Conservation (phyloP, 257 asterid genomes). For the Mentha longifolia region DNA sequence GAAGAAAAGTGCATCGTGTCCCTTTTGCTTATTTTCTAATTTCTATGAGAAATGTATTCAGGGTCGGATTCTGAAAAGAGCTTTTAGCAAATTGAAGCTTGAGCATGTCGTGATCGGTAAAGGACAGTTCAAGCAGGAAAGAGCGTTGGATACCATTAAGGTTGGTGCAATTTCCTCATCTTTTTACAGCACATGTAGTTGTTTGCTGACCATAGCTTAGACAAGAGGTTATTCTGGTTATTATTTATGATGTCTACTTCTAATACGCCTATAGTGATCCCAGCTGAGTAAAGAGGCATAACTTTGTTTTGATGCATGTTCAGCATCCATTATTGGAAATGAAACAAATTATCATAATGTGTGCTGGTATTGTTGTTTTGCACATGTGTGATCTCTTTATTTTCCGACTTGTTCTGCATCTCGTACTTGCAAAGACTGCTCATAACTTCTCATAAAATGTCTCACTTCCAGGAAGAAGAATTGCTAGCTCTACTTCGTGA, state of each 20-base stretch:
- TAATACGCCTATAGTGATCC: no score
- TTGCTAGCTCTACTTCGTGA: constrained; percentile 75
- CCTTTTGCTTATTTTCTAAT: neutral
- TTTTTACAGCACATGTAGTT: neutral
- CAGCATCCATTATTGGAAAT: no score
- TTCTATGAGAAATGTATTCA: constrained; percentile 31
- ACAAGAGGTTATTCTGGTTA: neutral
- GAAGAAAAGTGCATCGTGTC: neutral
- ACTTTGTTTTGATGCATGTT: no score
- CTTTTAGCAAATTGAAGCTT: constrained; percentile 93
- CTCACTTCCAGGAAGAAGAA: constrained; percentile 73
- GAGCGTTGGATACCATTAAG: constrained; percentile 49
- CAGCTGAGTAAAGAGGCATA: no score
- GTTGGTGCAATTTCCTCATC: constrained; percentile 38
- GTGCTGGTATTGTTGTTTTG: no score
- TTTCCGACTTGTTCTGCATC: neutral
- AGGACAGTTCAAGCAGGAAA: constrained; percentile 92
- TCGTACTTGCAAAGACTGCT: neutral
- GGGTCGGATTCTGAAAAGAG: constrained; percentile 95
- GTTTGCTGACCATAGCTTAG: constrained; percentile 2
- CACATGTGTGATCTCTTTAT: no score
- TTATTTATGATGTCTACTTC: neutral
- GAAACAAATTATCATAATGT: no score
- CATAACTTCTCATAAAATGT: neutral
- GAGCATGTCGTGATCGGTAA: constrained; percentile 97